phyloP scores from a whole-genome alignment of 129 eudicot genomes.

The Dittrichia graveolens region DNA sequence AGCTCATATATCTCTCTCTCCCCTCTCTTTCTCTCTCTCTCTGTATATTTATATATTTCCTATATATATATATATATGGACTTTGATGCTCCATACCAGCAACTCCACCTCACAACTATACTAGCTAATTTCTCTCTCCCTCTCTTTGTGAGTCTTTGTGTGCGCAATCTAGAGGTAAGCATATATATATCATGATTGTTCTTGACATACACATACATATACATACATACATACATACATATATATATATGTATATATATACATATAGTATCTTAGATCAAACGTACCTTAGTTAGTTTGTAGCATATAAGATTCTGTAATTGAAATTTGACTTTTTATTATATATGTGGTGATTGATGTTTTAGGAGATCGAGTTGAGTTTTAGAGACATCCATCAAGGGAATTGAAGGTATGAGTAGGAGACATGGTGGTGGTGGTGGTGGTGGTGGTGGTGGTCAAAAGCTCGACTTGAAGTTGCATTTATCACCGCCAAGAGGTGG shows the following conservation, averaged over 20 bases:
- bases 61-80: conserved; percentile 48
- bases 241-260: too few species aligned
- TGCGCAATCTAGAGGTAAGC: conserved; percentile 43
- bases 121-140: conserved; percentile 21
- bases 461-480: conserved; percentile 75
- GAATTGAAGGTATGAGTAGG: conserved; percentile 51
- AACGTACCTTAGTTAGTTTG: conserved; percentile 8
- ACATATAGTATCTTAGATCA: conserved; percentile 21
- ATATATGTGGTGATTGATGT: not conserved
- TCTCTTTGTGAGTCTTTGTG: not conserved
- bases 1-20: not conserved
- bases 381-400: conserved; percentile 5
- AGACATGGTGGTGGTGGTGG: conserved; percentile 45
- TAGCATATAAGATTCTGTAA: not conserved
- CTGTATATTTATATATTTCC: conserved; percentile 15
- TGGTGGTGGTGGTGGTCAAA: conserved; percentile 43
- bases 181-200: conserved; percentile 2
- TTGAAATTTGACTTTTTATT: conserved; percentile 16
- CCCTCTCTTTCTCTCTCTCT: not conserved
- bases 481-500: conserved; percentile 59
- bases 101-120: conserved; percentile 31
- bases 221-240: too few species aligned
- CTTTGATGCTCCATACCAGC: conserved; percentile 55
- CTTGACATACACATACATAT: conserved; percentile 7
- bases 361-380: conserved; percentile 19